A percentile compares a stretch with the other conserved stretches of the same genome.
These are phyloP conservation scores for Vachellia collinsii DNA, from an alignment of 306 rosid genomes.

Conservation along the genomic window DNA sequence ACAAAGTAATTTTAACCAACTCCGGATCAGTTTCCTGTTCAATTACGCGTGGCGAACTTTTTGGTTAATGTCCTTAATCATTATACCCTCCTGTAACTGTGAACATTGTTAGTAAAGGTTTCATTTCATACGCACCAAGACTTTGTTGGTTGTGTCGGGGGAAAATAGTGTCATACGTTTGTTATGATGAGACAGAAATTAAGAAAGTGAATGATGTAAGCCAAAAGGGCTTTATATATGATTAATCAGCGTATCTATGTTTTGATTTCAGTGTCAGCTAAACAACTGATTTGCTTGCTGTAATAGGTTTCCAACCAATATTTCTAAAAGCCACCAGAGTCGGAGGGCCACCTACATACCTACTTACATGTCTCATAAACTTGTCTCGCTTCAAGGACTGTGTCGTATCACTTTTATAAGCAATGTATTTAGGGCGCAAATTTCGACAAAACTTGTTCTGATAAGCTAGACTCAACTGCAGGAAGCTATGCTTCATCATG, in stretches of 20 bases:
- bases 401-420: not conserved
- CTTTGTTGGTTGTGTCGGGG: slow-evolving; percentile 47
- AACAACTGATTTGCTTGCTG: slow-evolving; percentile 65
- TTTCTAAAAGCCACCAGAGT: slow-evolving; percentile 47
- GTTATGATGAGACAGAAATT: slow-evolving; percentile 27
- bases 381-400: not conserved
- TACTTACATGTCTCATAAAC: no score
- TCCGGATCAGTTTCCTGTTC: slow-evolving; percentile 30
- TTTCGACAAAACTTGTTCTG: not conserved
- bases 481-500: not conserved
- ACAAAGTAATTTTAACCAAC: slow-evolving; percentile 29
- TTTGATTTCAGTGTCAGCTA: slow-evolving; percentile 58
- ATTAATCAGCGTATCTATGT: slow-evolving; percentile 10
- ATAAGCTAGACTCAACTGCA: not conserved
- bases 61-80: slow-evolving; percentile 29
- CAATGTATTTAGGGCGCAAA: not conserved
- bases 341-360: slow-evolving; percentile 10
- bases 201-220: slow-evolving; percentile 45
- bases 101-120: slow-evolving; percentile 46
- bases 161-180: not conserved
- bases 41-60: slow-evolving; percentile 17
- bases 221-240: slow-evolving; percentile 29
- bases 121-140: slow-evolving; percentile 43
- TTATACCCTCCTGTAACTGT: slow-evolving; percentile 10
- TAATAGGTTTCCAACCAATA: slow-evolving; percentile 60